Base-by-base conservation (phyloP, 208 protist genomes). In the Acanthamoeba triangularis region DNA sequence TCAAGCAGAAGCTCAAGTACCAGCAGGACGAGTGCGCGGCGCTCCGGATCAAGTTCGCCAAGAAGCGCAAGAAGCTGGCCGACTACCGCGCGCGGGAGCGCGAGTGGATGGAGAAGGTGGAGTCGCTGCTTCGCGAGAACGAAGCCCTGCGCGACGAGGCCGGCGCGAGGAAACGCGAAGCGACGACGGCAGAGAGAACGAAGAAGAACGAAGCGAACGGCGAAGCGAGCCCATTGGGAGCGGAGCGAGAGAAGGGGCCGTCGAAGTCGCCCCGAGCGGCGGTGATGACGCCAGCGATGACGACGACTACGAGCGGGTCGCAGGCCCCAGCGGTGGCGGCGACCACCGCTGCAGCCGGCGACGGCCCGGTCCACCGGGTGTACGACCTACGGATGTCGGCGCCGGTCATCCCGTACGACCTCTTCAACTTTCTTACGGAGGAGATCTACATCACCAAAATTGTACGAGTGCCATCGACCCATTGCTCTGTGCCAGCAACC, bases 381-480 rank as follows among this genome's bases (percentile, higher is more conserved):
- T 87, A 11, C 20, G 30, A 30, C 23, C 85, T 52, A 1, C 28
- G 30, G 25, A 47, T 92, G 85, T 8, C 30, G 69, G 85, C 56
- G 28, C 35, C 85, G n/a, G 28, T 20, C 23, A 92, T 33, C 28
- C 85, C 85, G 5, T 69, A 52, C 18, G 54, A 92, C 18, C 28
- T 92, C 33, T 92, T 92, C 41, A 25, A 92, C 10, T 92, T 69
- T 30, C 56, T 92, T 3, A 69, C 44, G 0, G 85, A 92, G 52
- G 56, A 67, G 56, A 92, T 92, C 63, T 67, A 69, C 85, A n/a
- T 47, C 33, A n/a, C 85, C 20, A 18, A 69, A 61, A 92, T 92
- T 92, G 85, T 92, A 92, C 85, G 67, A n/a, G n/a, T n/a, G n/a
- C n/a, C n/a, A n/a, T n/a, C n/a, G n/a, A n/a, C 67, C 16, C 67